phyloP scores from a whole-genome alignment of 768 basidiomycete species.

The Phaeolepiota aurea region DNA sequence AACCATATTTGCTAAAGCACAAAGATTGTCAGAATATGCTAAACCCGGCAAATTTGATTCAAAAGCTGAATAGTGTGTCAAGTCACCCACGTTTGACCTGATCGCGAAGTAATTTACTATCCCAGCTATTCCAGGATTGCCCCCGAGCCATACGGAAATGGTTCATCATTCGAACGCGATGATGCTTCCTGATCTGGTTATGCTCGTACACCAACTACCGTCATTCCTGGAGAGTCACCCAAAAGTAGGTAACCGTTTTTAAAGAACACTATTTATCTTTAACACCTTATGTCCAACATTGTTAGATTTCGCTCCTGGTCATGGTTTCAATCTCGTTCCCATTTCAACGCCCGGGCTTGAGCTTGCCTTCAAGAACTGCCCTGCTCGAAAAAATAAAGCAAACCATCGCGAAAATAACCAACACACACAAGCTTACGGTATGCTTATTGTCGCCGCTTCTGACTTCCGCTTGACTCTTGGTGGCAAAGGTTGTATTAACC shows the following conservation, averaged over 20 bases:
- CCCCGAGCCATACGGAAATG: background rate
- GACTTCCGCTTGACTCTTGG: background rate
- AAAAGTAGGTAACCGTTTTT: background rate
- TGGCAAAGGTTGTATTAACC: constrained; percentile 36
- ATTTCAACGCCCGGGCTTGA: constrained; percentile 44
- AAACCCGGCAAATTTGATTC: constrained; percentile 18
- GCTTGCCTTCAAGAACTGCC: constrained; percentile 25
- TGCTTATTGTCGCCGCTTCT: background rate
- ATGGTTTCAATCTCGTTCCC: constrained; percentile 62
- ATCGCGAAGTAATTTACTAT: background rate
- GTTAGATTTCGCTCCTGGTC: constrained; percentile 51
- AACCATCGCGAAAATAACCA: constrained; percentile 38
- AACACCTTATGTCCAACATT: too few species aligned
- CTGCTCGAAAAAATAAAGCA: constrained; percentile 47
- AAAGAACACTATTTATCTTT: too few species aligned
- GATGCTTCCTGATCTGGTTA: background rate
- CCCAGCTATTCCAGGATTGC: background rate
- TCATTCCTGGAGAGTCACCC: background rate
- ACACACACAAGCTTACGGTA: constrained; percentile 35
- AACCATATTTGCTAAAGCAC: constrained; percentile 1
- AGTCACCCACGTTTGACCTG: background rate
- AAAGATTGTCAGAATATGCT: constrained; percentile 42
- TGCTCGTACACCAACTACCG: background rate
- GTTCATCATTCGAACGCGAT: background rate
- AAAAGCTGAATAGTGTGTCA: background rate